Percentiles rank a stretch among this genome's conserved stretches.
phyloP scores from a whole-genome alignment of 176 grass and related monocot species.

The Thalia dealbata region DNA sequence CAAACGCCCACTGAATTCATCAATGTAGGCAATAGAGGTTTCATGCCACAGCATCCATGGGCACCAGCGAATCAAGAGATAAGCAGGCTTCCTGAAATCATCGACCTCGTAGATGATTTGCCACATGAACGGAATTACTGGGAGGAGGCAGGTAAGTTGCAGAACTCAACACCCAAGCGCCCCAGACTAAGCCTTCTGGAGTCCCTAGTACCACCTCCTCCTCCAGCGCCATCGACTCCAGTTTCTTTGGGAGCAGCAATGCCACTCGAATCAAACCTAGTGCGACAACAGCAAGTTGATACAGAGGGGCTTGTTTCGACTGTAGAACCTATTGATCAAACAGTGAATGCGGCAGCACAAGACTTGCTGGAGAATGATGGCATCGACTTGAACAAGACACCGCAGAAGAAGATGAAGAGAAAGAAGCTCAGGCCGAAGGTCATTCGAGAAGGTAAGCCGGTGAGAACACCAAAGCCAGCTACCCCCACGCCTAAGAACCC shows the following conservation, averaged over 20 bases:
- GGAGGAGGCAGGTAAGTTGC: background rate
- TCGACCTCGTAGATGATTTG: background rate
- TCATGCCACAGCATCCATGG: background rate
- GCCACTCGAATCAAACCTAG: slow-evolving; percentile 14
- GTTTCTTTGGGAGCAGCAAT: background rate
- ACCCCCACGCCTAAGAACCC: slow-evolving; percentile 33
- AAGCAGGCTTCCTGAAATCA: background rate
- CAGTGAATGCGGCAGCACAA: slow-evolving; percentile 11
- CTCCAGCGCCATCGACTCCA: background rate
- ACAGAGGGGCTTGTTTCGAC: slow-evolving; percentile 10
- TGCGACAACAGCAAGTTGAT: slow-evolving; percentile 4
- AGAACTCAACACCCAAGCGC: background rate
- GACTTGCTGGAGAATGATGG: slow-evolving; percentile 15
- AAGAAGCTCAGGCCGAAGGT: slow-evolving; percentile 76
- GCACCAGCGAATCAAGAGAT: background rate
- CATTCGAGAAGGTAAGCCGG: slow-evolving; percentile 39
- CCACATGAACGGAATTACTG: too few species aligned
- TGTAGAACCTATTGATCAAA: slow-evolving; percentile 16
- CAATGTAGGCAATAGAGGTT: background rate
- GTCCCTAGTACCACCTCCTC: slow-evolving; percentile 1
- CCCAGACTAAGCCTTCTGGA: slow-evolving; percentile 1
- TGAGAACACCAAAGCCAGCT: slow-evolving; percentile 32
- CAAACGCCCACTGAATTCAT: background rate
- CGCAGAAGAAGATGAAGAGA: slow-evolving; percentile 44
- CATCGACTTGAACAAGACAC: slow-evolving; percentile 44